phyloP scores from a whole-genome alignment of 768 basidiomycete genomes.

The Lactarius quietus region DNA sequence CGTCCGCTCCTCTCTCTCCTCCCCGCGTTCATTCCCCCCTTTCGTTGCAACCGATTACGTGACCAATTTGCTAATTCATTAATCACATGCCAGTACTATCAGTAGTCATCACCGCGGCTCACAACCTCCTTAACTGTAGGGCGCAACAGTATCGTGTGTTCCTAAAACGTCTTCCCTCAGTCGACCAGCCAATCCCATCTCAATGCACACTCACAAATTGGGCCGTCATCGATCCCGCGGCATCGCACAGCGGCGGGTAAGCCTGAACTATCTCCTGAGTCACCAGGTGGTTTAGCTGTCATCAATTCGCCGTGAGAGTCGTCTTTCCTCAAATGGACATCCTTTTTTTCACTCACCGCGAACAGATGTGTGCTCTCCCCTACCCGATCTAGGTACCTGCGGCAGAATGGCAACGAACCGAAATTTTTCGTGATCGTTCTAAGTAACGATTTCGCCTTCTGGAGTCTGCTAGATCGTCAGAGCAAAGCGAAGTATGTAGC shows the following conservation, averaged over 20 bases:
- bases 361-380: slow-evolving; percentile 94
- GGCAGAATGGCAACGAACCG: slow-evolving; percentile 92
- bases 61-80: neutral
- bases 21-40: neutral
- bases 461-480: slow-evolving; percentile 48
- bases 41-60: neutral
- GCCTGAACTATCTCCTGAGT: slow-evolving; percentile 83
- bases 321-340: neutral
- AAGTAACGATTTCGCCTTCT: slow-evolving; percentile 80
- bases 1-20: neutral
- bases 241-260: slow-evolving; percentile 91
- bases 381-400: slow-evolving; percentile 87
- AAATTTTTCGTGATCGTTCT: slow-evolving; percentile 90
- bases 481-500: neutral
- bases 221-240: slow-evolving; percentile 85
- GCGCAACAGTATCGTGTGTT: slow-evolving; percentile 81
- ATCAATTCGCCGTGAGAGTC: neutral
- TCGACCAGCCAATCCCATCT: neutral
- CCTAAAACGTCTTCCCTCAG: slow-evolving; percentile 39
- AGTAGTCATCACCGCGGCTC: slow-evolving; percentile 82
- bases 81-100: slow-evolving; percentile 14
- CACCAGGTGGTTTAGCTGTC: slow-evolving; percentile 85
- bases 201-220: slow-evolving; percentile 62
- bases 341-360: slow-evolving; percentile 51
- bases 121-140: slow-evolving; percentile 85